These are phyloP conservation scores for Rhododendron ovatum DNA, from an alignment of 148 eudicot genomes.

Conservation along the genomic window DNA sequence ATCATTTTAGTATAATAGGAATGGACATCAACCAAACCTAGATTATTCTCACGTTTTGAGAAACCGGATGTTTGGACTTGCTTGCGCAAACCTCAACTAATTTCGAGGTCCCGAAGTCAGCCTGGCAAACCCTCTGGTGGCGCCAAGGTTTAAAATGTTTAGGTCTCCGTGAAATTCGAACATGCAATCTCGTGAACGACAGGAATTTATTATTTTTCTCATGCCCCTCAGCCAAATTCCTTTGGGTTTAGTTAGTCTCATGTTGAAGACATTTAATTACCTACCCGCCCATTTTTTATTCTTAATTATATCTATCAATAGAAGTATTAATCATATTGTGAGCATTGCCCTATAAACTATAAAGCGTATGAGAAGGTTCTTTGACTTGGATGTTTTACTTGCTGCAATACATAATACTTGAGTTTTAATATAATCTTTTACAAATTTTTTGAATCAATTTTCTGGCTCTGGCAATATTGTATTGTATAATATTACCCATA, in stretches of 20 bases:
- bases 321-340: neutral
- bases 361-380: neutral
- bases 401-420: neutral
- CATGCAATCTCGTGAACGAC: neutral
- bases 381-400: neutral
- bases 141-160: no score
- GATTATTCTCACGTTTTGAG: neutral
- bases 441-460: neutral
- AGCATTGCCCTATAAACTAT: neutral
- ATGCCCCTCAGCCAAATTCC: neutral
- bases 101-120: neutral
- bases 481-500: no score
- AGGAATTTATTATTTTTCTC: no score
- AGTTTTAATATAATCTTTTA: no score
- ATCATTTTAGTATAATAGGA: neutral
- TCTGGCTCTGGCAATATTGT: neutral
- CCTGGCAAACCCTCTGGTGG: accelerated
- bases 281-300: neutral
- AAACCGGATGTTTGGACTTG: neutral
- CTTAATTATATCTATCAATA: neutral
- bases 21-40: neutral
- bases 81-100: neutral
- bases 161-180: no score
- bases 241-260: neutral
- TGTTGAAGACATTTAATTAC: neutral